Evolutionary conservation across 495 filamentous ascomycete genomes (phyloP).

Genomic region (Schizothecium vesticola): DNA sequence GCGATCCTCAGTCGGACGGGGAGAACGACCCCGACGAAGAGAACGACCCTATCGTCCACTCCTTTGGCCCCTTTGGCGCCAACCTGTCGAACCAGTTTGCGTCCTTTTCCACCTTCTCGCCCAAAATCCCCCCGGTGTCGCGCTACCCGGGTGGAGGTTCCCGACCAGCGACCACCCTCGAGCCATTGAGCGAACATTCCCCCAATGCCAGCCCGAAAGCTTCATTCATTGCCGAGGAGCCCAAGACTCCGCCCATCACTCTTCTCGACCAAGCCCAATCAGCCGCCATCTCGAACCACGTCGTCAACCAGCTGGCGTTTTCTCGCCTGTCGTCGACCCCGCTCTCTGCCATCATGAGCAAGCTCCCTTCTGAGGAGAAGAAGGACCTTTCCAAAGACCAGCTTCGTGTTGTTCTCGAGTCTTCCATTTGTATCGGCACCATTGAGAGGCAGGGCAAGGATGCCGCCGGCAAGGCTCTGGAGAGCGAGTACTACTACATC

Average conservation of each 20-base stretch:
- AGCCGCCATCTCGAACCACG: slow-evolving; percentile 63
- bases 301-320: slow-evolving; percentile 92
- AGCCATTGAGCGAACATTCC: slow-evolving; percentile 12
- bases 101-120: slow-evolving; percentile 60
- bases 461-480: slow-evolving; percentile 86
- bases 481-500: slow-evolving; percentile 97
- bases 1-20: slow-evolving; percentile 54
- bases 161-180: background rate
- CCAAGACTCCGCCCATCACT: slow-evolving; percentile 26
- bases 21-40: slow-evolving; percentile 83
- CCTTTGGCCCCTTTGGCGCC: slow-evolving; percentile 82
- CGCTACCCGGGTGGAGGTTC: background rate
- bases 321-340: slow-evolving; percentile 91
- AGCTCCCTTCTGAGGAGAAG: slow-evolving; percentile 66
- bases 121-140: slow-evolving; percentile 21
- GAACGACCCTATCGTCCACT: slow-evolving; percentile 85
- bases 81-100: slow-evolving; percentile 75
- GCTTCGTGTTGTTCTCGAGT: slow-evolving; percentile 64
- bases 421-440: slow-evolving; percentile 72
- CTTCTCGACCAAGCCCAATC: slow-evolving; percentile 27
- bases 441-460: slow-evolving; percentile 91
- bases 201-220: slow-evolving; percentile 10
- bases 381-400: slow-evolving; percentile 53
- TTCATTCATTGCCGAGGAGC: slow-evolving; percentile 7
- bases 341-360: slow-evolving; percentile 76